Conservation (phyloP, 2,329 filamentous ascomycete species). For the Ceratocystis harringtonii region DNA sequence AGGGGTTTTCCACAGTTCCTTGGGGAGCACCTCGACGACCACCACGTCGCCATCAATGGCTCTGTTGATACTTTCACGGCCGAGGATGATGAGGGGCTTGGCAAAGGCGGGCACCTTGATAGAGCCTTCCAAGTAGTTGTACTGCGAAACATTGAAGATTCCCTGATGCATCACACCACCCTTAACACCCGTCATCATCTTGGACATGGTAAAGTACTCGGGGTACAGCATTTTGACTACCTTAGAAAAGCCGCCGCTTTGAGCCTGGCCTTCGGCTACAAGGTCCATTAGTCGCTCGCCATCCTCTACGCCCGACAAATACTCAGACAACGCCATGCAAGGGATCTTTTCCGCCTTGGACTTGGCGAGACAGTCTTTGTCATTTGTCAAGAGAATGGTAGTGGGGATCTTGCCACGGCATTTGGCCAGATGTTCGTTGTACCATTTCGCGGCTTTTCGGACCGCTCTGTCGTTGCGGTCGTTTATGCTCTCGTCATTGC, state of each 20-base stretch:
- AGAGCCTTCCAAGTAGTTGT: conserved; percentile 93
- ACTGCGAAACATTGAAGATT: conserved; percentile 87
- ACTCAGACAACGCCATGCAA: conserved; percentile 54
- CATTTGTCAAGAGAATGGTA: conserved; percentile 87
- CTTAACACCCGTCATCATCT: conserved; percentile 87
- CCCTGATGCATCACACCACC: conserved; percentile 83
- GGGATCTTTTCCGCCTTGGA: conserved; percentile 60
- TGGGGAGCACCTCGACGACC: conserved; percentile 80
- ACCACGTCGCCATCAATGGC: conserved; percentile 84
- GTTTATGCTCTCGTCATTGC: conserved; percentile 74
- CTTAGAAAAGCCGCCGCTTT: conserved; percentile 43
- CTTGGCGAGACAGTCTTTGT: conserved; percentile 73
- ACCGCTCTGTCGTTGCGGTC: conserved; percentile 93
- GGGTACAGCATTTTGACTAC: conserved; percentile 61
- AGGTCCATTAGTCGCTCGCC: conserved; percentile 79
- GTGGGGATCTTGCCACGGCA: conserved; percentile 52
- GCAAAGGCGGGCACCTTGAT: conserved; percentile 83
- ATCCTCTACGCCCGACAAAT: conserved; percentile 72
- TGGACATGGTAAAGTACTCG: conserved; percentile 78
- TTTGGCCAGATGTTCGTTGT: conserved; percentile 60
- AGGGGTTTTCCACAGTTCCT: conserved; percentile 92
- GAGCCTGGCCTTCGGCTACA: conserved; percentile 67
- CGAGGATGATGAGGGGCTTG: conserved; percentile 73
- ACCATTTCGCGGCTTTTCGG: conserved; percentile 76
- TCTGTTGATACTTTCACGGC: conserved; percentile 90